A percentile compares a stretch with the other conserved stretches of the same genome.
Evolutionary conservation across 257 asterid species (phyloP).

Genomic region (Penstemon barbatus): DNA sequence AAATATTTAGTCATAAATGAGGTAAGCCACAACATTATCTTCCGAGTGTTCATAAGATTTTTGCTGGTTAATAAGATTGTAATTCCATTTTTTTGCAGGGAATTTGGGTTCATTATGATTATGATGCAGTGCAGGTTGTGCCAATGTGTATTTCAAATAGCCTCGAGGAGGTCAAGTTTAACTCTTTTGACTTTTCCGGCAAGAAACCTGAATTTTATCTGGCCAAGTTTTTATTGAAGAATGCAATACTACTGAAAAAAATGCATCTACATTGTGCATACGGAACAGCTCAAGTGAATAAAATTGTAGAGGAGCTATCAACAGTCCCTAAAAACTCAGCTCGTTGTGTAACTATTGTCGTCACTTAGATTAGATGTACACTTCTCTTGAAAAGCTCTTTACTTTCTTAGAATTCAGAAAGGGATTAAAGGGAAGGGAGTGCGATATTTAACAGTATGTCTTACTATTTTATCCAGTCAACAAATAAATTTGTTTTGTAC

Average conservation of each 20-base stretch:
- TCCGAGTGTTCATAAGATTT: not conserved
- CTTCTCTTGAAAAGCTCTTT: too few species aligned
- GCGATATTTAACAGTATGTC: too few species aligned
- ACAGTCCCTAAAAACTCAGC: not conserved
- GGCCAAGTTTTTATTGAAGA: conserved; percentile 6
- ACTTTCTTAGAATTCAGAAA: too few species aligned
- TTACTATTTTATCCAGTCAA: too few species aligned
- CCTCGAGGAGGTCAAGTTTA: not conserved
- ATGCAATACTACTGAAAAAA: not conserved
- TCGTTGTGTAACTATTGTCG: too few species aligned
- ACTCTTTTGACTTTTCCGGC: too few species aligned
- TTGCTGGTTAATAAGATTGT: not conserved
- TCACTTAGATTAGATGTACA: too few species aligned
- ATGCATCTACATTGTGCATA: not conserved
- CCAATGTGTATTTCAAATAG: not conserved
- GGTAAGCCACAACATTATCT: not conserved
- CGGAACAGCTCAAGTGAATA: not conserved
- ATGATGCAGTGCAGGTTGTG: not conserved
- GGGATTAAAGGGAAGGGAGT: too few species aligned
- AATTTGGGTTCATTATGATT: not conserved
- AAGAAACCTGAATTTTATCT: not conserved
- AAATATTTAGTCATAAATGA: not conserved
- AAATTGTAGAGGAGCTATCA: not conserved
- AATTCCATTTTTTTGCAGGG: not conserved
- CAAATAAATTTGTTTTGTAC: too few species aligned